Evolutionary conservation across 1,284 basidiomycete genomes (phyloP).

Genomic region (Lentinula novae-zelandiae): DNA sequence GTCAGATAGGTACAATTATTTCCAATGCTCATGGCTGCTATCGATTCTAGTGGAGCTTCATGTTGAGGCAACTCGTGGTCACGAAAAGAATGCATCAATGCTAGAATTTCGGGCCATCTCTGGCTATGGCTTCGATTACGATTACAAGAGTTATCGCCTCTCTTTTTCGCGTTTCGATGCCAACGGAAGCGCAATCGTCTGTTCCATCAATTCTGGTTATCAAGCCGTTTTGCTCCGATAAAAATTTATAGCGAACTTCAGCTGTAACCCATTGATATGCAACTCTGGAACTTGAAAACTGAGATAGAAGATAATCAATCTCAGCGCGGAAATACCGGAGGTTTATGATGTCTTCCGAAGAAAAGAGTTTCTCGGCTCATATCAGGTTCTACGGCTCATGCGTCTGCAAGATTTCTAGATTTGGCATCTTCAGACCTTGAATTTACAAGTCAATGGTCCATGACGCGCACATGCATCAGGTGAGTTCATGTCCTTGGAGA

Average conservation of each 20-base stretch:
- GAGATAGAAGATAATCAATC: neutral
- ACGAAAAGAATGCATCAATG: neutral
- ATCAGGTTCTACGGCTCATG: neutral
- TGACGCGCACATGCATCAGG: neutral
- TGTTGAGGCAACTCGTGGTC: neutral
- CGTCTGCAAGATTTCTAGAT: neutral
- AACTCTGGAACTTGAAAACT: no score
- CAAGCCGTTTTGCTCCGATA: neutral
- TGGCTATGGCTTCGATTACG: neutral
- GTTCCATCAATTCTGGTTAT: no score
- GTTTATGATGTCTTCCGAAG: neutral
- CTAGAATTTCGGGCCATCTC: neutral
- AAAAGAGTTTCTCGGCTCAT: neutral
- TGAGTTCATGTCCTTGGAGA: neutral
- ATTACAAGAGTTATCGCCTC: neutral
- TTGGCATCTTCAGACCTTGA: neutral
- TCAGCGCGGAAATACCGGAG: conserved; percentile 1
- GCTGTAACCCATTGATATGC: no score
- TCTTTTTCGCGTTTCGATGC: no score
- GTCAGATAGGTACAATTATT: neutral
- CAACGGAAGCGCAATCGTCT: no score
- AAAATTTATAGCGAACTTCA: no score
- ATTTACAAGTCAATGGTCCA: neutral
- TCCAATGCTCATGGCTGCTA: neutral
- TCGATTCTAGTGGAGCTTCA: neutral